Conservation (phyloP, 768 basidiomycete species). For the Suillus fuscotomentosus region DNA sequence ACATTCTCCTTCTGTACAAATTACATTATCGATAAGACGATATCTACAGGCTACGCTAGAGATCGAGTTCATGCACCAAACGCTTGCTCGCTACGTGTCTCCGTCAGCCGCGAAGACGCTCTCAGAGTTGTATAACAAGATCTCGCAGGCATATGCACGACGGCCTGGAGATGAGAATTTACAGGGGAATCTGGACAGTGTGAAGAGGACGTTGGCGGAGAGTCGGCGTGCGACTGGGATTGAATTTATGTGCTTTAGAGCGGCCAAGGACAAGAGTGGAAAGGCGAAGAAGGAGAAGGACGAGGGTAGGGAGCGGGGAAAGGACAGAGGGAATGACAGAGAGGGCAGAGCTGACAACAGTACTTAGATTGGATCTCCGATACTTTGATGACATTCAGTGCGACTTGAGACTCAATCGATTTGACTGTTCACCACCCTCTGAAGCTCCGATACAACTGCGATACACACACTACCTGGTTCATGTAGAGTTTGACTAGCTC, state of each 20-base stretch:
- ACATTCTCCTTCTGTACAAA: background rate
- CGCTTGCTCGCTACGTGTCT: slow-evolving; percentile 85
- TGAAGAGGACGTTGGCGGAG: slow-evolving; percentile 88
- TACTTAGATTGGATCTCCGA: background rate
- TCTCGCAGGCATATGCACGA: slow-evolving; percentile 88
- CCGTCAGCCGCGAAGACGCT: slow-evolving; percentile 78
- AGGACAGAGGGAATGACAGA: slow-evolving; percentile 12
- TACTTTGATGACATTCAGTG: background rate
- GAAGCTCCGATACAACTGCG: background rate
- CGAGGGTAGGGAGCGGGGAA: slow-evolving; percentile 3
- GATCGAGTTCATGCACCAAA: slow-evolving; percentile 99
- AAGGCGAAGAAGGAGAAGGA: background rate
- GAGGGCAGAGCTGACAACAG: slow-evolving; percentile 8
- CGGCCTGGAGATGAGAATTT: slow-evolving; percentile 84
- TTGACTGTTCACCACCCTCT: background rate
- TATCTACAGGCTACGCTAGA: slow-evolving; percentile 90
- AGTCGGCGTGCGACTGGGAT: slow-evolving; percentile 89
- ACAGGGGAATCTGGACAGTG: slow-evolving; percentile 83
- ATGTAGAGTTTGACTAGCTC: background rate
- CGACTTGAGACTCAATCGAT: too few species aligned
- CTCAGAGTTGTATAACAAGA: slow-evolving; percentile 90
- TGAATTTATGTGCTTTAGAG: slow-evolving; percentile 92
- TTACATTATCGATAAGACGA: background rate
- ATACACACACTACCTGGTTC: background rate
- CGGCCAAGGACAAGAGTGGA: slow-evolving; percentile 47